Evolutionary conservation across 1,284 basidiomycete species (phyloP).

Genomic region (Trametes versicolor): DNA sequence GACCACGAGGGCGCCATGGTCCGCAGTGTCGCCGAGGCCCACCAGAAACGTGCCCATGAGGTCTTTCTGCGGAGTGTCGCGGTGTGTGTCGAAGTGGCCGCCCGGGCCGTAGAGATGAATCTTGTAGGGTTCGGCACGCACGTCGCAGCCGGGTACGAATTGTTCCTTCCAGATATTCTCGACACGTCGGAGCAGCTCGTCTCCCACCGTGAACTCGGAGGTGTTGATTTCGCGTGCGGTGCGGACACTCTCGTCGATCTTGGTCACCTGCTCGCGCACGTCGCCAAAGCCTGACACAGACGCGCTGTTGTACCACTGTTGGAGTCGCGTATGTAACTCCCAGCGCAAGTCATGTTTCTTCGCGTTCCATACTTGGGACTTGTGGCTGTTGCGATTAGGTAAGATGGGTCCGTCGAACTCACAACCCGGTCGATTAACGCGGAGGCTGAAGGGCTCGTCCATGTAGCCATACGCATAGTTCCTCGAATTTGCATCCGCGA

Average conservation of each 20-base stretch:
- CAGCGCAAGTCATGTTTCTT: not conserved
- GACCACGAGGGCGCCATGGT: not conserved
- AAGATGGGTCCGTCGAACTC: slow-evolving; percentile 6
- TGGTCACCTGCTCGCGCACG: slow-evolving; percentile 28
- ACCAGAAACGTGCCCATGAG: slow-evolving; percentile 42
- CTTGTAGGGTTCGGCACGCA: slow-evolving; percentile 2
- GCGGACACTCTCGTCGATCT: slow-evolving; percentile 36
- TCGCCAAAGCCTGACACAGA: slow-evolving; percentile 29
- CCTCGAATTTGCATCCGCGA: not conserved
- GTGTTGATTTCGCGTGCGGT: slow-evolving; percentile 43
- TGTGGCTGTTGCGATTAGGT: not conserved
- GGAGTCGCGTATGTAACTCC: slow-evolving; percentile 6
- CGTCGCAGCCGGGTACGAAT: slow-evolving; percentile 33
- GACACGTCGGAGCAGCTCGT: slow-evolving; percentile 33
- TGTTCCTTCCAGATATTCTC: slow-evolving; percentile 34
- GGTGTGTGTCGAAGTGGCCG: slow-evolving; percentile 43
- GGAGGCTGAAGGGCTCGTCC: slow-evolving; percentile 11
- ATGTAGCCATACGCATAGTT: not conserved
- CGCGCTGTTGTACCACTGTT: slow-evolving; percentile 22
- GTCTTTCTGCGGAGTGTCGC: slow-evolving; percentile 43
- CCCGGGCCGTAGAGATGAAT: slow-evolving; percentile 12
- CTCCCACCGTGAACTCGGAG: slow-evolving; percentile 38
- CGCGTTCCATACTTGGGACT: not conserved
- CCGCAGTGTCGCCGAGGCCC: slow-evolving; percentile 34
- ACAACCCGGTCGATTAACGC: slow-evolving; percentile 9